Percentiles rank a stretch among this genome's conserved stretches.
Conservation (phyloP, 2,329 filamentous ascomycete species). For the Colletotrichum musae region DNA sequence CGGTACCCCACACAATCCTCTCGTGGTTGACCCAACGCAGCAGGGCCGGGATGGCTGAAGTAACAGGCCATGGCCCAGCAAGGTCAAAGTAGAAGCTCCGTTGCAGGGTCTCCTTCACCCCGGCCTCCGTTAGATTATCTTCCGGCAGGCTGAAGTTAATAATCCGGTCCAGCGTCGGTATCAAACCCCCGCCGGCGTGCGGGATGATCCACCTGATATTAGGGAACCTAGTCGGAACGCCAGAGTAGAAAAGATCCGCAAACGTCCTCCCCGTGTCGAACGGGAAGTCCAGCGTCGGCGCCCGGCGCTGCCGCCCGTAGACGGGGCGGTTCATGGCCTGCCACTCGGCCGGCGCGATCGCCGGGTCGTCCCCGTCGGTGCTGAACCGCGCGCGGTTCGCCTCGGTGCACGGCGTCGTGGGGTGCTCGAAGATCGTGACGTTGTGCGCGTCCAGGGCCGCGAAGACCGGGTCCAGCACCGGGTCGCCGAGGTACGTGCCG, state of each 20-base stretch:
- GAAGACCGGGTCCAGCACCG: conserved; percentile 61
- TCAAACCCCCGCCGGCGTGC: conserved; percentile 45
- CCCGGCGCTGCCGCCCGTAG: background rate
- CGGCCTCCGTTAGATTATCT: conserved; percentile 50
- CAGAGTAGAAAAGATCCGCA: conserved; percentile 39
- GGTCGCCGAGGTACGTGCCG: conserved; percentile 66
- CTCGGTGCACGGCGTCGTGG: conserved; percentile 62
- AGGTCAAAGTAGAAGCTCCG: conserved; percentile 47
- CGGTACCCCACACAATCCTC: conserved; percentile 43
- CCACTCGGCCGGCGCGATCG: conserved; percentile 18
- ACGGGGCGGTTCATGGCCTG: conserved; percentile 22
- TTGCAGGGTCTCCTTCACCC: conserved; percentile 36
- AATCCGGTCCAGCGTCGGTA: conserved; percentile 45
- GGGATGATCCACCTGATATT: conserved; percentile 47
- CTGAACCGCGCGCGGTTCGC: conserved; percentile 26
- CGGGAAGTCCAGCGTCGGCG: conserved; percentile 44
- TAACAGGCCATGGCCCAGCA: conserved; percentile 45
- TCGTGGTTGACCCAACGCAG: conserved; percentile 45
- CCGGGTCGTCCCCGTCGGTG: conserved; percentile 30
- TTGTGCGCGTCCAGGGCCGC: conserved; percentile 61
- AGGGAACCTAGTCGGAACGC: conserved; percentile 44
- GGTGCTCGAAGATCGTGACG: conserved; percentile 68
- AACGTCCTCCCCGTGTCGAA: conserved; percentile 44
- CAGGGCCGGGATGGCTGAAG: conserved; percentile 41
- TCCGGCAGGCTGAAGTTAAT: conserved; percentile 7